Percentiles rank a stretch among this genome's conserved stretches.
These are phyloP conservation scores for Niveomyces coronatus DNA, from an alignment of 2,329 filamentous ascomycete species.

Conservation along the genomic window DNA sequence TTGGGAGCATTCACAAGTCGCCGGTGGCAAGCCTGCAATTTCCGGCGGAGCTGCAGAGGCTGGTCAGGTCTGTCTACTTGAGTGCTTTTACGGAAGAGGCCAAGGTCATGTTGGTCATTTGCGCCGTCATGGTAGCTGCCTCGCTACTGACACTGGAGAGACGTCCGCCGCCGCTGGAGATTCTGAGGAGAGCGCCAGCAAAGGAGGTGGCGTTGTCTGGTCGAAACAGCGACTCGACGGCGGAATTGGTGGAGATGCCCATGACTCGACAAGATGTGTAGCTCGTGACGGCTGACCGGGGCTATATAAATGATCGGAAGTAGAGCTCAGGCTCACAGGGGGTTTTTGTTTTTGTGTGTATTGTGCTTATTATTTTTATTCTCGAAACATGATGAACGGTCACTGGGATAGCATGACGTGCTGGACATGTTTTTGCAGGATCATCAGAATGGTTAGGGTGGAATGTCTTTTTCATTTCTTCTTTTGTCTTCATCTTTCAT, in stretches of 20 bases:
- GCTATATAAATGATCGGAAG: no score
- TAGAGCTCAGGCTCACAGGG: no score
- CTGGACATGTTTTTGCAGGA: no score
- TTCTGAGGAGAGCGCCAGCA: constrained; percentile 19
- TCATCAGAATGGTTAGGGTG: no score
- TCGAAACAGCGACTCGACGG: constrained; percentile 27
- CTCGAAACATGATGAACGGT: no score
- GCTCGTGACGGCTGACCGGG: no score
- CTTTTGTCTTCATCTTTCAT: no score
- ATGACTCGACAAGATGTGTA: constrained; percentile 11
- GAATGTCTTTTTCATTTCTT: no score
- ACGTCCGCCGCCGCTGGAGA: constrained; percentile 26
- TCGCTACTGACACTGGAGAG: constrained; percentile 35
- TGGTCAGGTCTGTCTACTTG: constrained; percentile 33
- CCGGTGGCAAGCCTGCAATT: constrained; percentile 29
- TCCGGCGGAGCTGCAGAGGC: constrained; percentile 20
- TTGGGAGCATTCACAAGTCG: constrained; percentile 34
- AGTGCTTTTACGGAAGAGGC: constrained; percentile 36
- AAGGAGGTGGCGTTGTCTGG: constrained; percentile 20
- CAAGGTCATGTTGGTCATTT: constrained; percentile 34
- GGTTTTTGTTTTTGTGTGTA: no score
- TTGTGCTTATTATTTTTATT: no score
- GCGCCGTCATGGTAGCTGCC: constrained; percentile 31
- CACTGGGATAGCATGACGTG: no score
- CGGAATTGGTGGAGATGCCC: constrained; percentile 24